Percentiles rank a stretch among this genome's conserved stretches.
Conservation (phyloP, 2,329 filamentous ascomycete genomes). For the Metarhizium robertsii region DNA sequence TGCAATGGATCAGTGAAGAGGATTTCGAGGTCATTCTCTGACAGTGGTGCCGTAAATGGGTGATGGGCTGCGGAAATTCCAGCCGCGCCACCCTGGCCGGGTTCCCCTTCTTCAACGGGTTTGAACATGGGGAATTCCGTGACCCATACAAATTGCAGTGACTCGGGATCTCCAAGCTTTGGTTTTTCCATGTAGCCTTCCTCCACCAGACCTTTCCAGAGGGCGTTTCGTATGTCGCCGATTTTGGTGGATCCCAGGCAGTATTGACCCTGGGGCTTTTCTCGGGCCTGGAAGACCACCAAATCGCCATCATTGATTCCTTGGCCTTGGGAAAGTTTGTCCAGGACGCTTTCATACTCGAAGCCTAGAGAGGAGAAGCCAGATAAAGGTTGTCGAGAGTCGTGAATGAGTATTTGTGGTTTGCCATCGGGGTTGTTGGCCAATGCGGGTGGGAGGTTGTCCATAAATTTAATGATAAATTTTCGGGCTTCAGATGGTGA, state of each 20-base stretch:
- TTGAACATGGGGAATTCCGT: slow-evolving; percentile 90
- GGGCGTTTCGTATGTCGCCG: slow-evolving; percentile 60
- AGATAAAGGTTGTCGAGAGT: slow-evolving; percentile 62
- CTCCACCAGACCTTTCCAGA: slow-evolving; percentile 63
- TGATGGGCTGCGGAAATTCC: slow-evolving; percentile 87
- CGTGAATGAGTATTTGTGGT: slow-evolving; percentile 69
- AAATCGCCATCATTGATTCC: slow-evolving; percentile 57
- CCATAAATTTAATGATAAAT: slow-evolving; percentile 64
- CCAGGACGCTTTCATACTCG: slow-evolving; percentile 50
- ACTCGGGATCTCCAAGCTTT: slow-evolving; percentile 22
- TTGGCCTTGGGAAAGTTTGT: slow-evolving; percentile 26
- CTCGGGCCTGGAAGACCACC: slow-evolving; percentile 71
- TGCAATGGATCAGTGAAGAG: slow-evolving; percentile 62
- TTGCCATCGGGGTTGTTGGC: slow-evolving; percentile 64
- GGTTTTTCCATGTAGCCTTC: slow-evolving; percentile 42
- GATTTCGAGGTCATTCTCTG: slow-evolving; percentile 60
- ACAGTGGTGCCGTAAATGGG: slow-evolving; percentile 84
- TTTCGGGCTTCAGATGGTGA: slow-evolving; percentile 43
- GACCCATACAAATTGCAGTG: slow-evolving; percentile 73
- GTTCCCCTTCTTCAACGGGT: slow-evolving; percentile 50
- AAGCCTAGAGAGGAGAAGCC: slow-evolving; percentile 69
- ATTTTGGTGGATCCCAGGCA: slow-evolving; percentile 55
- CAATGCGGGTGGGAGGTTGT: slow-evolving; percentile 49
- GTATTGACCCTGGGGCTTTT: slow-evolving; percentile 47
- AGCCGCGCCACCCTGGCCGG: slow-evolving; percentile 71